phyloP scores from a whole-genome alignment of 345 rosid genomes.

The Brassica napus region DNA sequence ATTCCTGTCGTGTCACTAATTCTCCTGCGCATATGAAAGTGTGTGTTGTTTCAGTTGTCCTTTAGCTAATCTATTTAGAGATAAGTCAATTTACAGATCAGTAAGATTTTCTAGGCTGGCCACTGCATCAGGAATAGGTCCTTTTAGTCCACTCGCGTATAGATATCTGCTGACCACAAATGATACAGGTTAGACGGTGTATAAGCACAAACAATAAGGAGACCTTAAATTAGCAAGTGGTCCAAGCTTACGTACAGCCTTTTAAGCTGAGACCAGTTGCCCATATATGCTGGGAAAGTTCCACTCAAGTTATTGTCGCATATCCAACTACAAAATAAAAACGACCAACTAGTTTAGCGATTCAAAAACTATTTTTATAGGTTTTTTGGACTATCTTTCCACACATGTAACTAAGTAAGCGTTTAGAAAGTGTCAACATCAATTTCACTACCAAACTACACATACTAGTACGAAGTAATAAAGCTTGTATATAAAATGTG shows the following conservation, averaged over 20 bases:
- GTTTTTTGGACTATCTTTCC: background rate
- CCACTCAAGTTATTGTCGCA: conserved; percentile 73
- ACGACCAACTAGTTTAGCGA: background rate
- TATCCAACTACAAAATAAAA: conserved; percentile 52
- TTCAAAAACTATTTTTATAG: background rate
- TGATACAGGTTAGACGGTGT: background rate
- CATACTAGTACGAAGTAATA: background rate
- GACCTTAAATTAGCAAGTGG: background rate
- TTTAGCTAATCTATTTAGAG: background rate
- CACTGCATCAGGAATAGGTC: conserved; percentile 50
- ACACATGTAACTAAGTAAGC: background rate
- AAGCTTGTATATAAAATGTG: background rate
- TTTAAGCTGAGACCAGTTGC: conserved; percentile 53
- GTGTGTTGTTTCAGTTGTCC: background rate
- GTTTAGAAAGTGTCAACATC: background rate
- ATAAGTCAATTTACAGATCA: conserved; percentile 30
- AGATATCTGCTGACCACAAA: conserved; percentile 36
- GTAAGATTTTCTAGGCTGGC: conserved; percentile 31
- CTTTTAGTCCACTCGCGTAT: conserved; percentile 51
- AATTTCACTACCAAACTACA: background rate
- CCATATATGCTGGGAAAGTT: conserved; percentile 56
- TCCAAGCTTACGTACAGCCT: conserved; percentile 53
- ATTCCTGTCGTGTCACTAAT: conserved; percentile 44
- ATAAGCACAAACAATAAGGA: background rate
- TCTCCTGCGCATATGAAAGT: conserved; percentile 40